Base-by-base conservation (phyloP, 371 early-diverging fungal species). In the Zychaea mexicana region DNA sequence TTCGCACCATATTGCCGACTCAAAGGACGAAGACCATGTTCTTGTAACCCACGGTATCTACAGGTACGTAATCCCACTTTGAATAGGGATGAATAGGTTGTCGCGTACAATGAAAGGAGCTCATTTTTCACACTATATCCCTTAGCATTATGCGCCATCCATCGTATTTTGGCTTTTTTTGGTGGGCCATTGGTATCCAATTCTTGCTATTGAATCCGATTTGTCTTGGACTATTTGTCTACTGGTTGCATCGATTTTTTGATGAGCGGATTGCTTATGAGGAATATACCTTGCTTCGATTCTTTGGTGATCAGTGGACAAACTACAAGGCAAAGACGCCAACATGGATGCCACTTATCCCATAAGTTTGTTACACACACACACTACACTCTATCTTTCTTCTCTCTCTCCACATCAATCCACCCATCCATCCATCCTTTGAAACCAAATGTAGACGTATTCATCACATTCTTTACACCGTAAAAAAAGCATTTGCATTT, bases 121-220 rank as follows among this genome's bases (percentile, higher is more conserved):
- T 33, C 17, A 24, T 27, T 13, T 45, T 17, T 5, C 45, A 12
- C 45, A 53, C 32, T 55, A 33, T 9, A 24, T 62, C 8, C 28
- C 22, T 9, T 58, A 88, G 85, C 42, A 55, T 86, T 19, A 82
- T 92, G 75, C 89, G 96, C 19, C 96, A 96, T 71, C 96, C 96
- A n/a, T 87, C 94, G 33, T 96, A 96, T 66, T 90, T 93, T 67
- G 94, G 92, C 30, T 96, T 94, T 68, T 94, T 88, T 69, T 92
- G 89, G 78, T 96, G 93, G 93, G 93, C 88, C 0, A 26, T 91
- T 17, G 88, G 90, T 17, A 82, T 88, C 1, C 94, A 94, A 69
- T 52, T 90, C 3, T 57, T 90, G 53, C 68, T 91, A 60, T 72
- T 82, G 58, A 96, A 96, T 67, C 94, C 93, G 0, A 69, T 94